Evolutionary conservation across 306 rosid genomes (phyloP).

Genomic region (Inga laurina): DNA sequence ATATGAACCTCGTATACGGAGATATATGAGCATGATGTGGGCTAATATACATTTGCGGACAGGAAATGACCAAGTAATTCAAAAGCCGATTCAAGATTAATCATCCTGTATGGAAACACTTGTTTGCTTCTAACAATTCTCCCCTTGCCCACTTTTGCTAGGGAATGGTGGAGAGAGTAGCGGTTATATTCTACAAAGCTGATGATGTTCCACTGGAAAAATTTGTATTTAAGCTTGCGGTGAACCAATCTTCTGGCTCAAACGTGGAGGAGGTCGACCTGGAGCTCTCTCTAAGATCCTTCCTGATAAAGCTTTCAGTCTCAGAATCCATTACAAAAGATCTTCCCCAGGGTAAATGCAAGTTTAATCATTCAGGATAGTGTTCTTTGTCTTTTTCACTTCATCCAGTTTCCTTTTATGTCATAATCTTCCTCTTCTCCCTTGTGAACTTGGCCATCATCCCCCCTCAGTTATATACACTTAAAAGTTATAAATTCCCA

Average conservation of each 20-base stretch:
- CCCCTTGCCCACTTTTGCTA: conserved; percentile 32
- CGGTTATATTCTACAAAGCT: conserved; percentile 63
- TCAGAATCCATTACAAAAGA: conserved; percentile 65
- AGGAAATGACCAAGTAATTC: conserved; percentile 1
- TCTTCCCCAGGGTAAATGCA: conserved; percentile 61
- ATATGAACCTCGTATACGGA: background rate
- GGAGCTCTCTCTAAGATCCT: conserved; percentile 82
- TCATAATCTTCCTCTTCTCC: background rate
- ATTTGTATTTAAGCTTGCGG: conserved; percentile 67
- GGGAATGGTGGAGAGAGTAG: conserved; percentile 87
- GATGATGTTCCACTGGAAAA: conserved; percentile 63
- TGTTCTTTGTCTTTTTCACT: background rate
- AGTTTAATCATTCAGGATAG: conserved; percentile 19
- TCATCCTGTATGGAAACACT: background rate
- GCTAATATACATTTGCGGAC: conserved; percentile 18
- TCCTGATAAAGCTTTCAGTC: conserved; percentile 72
- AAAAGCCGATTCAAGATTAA: background rate
- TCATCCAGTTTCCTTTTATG: background rate
- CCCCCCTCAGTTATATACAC: background rate
- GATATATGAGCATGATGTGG: conserved; percentile 12
- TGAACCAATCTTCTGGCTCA: conserved; percentile 62
- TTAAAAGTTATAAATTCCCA: background rate
- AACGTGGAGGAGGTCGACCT: conserved; percentile 62
- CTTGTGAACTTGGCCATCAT: background rate
- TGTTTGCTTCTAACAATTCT: background rate